Percentiles rank a stretch among this genome's conserved stretches.
Evolutionary conservation across 768 basidiomycete species (phyloP).

Genomic region (Boletales sp.): DNA sequence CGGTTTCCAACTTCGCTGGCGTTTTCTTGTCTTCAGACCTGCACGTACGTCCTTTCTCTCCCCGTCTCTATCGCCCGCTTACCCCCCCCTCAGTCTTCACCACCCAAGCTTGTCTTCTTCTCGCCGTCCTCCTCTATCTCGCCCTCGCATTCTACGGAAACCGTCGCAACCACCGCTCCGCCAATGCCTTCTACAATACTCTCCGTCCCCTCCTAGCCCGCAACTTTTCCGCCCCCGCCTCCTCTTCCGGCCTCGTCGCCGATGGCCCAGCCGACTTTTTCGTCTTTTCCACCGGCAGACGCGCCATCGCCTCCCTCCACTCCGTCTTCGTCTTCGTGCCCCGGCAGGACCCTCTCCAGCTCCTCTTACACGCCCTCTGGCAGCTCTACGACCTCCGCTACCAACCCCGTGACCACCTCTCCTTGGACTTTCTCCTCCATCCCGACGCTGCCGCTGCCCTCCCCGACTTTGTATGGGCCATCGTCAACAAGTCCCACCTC

Average conservation of each 20-base stretch:
- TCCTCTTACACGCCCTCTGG: conserved; percentile 55
- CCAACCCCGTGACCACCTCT: conserved; percentile 60
- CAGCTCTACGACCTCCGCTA: conserved; percentile 77
- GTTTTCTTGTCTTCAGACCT: too few relatives aligned
- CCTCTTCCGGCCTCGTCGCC: conserved; percentile 47
- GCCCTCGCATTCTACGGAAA: conserved; percentile 58
- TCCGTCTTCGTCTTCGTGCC: conserved; percentile 74
- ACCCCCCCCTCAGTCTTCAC: conserved; percentile 49
- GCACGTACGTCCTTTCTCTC: too few relatives aligned
- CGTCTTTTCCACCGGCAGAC: conserved; percentile 84
- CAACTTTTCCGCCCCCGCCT: conserved; percentile 72
- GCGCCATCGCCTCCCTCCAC: conserved; percentile 73
- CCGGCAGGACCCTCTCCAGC: conserved; percentile 77
- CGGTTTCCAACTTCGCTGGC: too few relatives aligned
- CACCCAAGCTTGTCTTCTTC: conserved; percentile 57
- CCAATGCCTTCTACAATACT: conserved; percentile 61
- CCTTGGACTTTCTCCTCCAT: conserved; percentile 76
- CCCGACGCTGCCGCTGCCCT: conserved; percentile 35
- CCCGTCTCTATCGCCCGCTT: too few relatives aligned
- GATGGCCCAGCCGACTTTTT: conserved; percentile 83
- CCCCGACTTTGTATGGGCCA: conserved; percentile 76
- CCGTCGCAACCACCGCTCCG: conserved; percentile 53
- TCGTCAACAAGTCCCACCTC: conserved; percentile 80
- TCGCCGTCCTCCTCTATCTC: conserved; percentile 53
- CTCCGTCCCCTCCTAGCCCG: conserved; percentile 55